A percentile compares a stretch with the other conserved stretches of the same genome.
Conservation (phyloP, 257 asterid species). For the Ophiorrhiza pumila region DNA sequence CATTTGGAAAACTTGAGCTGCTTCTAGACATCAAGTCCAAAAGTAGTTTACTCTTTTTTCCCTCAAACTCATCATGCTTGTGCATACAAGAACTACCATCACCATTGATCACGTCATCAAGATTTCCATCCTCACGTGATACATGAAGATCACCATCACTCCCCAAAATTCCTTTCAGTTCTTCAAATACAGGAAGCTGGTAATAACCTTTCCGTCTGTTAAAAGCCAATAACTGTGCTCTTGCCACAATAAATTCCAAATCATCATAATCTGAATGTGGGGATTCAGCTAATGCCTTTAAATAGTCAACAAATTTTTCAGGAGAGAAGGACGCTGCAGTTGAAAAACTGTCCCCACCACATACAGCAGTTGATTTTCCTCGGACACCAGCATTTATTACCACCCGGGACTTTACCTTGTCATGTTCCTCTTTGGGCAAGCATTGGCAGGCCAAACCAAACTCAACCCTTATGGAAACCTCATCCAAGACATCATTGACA, state of each 20-base stretch:
- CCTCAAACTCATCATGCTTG: conserved; percentile 20
- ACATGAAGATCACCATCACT: conserved; percentile 27
- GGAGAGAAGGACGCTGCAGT: conserved; percentile 44
- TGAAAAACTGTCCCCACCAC: conserved; percentile 40
- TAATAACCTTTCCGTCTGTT: conserved; percentile 56
- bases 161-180: conserved; percentile 28
- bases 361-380: conserved; percentile 31
- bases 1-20: conserved; percentile 27
- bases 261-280: conserved; percentile 35
- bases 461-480: conserved; percentile 58
- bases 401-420: conserved; percentile 38
- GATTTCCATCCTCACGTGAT: conserved; percentile 22
- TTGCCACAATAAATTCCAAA: conserved; percentile 35
- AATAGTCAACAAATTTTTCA: conserved; percentile 29
- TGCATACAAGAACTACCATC: conserved; percentile 32
- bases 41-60: conserved; percentile 31
- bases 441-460: conserved; percentile 69
- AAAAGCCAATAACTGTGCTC: conserved; percentile 59
- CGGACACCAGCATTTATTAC: conserved; percentile 47
- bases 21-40: conserved; percentile 33
- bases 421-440: conserved; percentile 39
- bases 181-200: conserved; percentile 41
- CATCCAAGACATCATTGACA: conserved; percentile 53
- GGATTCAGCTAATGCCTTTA: conserved; percentile 47
- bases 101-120: conserved; percentile 21